Evolutionary conservation across 2,329 filamentous ascomycete genomes (phyloP), one percentile per base, ranked within the genome.

Genomic region (Penicillium sp.): DNA sequence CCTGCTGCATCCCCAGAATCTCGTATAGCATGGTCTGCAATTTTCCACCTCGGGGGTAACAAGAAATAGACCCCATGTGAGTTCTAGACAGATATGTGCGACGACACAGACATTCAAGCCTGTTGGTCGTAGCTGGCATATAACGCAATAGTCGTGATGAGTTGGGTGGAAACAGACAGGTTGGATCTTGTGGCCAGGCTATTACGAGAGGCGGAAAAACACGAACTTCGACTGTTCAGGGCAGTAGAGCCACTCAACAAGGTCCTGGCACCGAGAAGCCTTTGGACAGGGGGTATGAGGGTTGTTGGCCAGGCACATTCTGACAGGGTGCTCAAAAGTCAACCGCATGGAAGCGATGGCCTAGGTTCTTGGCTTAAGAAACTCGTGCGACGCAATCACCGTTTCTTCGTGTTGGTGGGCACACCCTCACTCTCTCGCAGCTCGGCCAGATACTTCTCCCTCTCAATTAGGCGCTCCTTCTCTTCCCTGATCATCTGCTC

Each of bases 401-500:
- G 71, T 60, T 75, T 77, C 65, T 75, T 80, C 49, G 70, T 74
- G 37, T 67, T 63, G 25, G 71, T 70, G 12, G 73, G 68, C 17
- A 73, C 64, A 11, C 71, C 74, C 55, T 80, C 78, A 16, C 69
- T 80, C 49, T 77, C 76, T 47, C 75, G 75, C 36, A 80, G 59
- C 56, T 78, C 75, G n/a, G 82, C 81, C 41, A 86, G 78, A 61
- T 80, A 82, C 37, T 79, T 81, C 77, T 87, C 88, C 45, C 88
- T 78, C 54, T 80, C 80, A 28, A 82, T 75, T 51, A 89, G 75
- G 61, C 80, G 77, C 51, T 82, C 80, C 72, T 88, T 88, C 74
- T 89, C 88, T 50, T 81, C 78, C 71, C 84, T 85, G 55, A 88
- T 80, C 73, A 84, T 80, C 60, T 78, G 81, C 62, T 83, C 82